Evolutionary conservation across 495 filamentous ascomycete species (phyloP).

Genomic region (Xylaria nigripes): DNA sequence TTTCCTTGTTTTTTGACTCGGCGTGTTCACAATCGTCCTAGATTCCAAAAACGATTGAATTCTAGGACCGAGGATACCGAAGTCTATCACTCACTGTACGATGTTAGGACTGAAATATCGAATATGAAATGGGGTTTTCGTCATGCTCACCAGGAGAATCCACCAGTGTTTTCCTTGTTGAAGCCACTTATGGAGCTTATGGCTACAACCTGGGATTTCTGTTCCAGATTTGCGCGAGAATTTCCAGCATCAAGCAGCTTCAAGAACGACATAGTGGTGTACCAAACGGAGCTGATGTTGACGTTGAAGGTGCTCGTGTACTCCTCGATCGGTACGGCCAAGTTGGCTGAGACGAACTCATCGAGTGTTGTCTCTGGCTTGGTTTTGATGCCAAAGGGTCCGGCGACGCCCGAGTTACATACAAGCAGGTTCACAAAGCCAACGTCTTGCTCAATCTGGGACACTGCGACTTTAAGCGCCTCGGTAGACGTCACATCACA

Average conservation of each 20-base stretch:
- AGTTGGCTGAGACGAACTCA: conserved; percentile 45
- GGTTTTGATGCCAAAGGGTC: conserved; percentile 36
- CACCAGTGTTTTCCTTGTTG: conserved; percentile 46
- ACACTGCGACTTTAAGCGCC: conserved; percentile 46
- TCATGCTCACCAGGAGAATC: conserved; percentile 40
- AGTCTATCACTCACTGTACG: conserved; percentile 1
- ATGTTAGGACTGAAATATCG: background rate
- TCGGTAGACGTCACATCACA: conserved; percentile 62
- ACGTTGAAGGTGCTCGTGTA: conserved; percentile 51
- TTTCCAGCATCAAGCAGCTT: conserved; percentile 57
- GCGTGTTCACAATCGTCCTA: background rate
- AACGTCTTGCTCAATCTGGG: conserved; percentile 44
- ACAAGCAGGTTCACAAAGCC: conserved; percentile 57
- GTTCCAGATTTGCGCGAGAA: conserved; percentile 40
- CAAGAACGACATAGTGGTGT: conserved; percentile 55
- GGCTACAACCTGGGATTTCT: conserved; percentile 55
- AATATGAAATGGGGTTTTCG: background rate
- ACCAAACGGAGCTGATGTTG: conserved; percentile 55
- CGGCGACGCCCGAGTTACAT: conserved; percentile 58
- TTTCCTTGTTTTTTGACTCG: conserved; percentile 10
- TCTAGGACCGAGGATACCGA: too few species aligned
- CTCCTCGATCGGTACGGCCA: conserved; percentile 46
- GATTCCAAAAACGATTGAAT: background rate
- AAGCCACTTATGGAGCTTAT: conserved; percentile 55
- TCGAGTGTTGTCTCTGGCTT: conserved; percentile 34